These are phyloP conservation scores for Aspergillus phoenicis DNA, from an alignment of 2,329 filamentous ascomycete genomes.

Conservation along the genomic window DNA sequence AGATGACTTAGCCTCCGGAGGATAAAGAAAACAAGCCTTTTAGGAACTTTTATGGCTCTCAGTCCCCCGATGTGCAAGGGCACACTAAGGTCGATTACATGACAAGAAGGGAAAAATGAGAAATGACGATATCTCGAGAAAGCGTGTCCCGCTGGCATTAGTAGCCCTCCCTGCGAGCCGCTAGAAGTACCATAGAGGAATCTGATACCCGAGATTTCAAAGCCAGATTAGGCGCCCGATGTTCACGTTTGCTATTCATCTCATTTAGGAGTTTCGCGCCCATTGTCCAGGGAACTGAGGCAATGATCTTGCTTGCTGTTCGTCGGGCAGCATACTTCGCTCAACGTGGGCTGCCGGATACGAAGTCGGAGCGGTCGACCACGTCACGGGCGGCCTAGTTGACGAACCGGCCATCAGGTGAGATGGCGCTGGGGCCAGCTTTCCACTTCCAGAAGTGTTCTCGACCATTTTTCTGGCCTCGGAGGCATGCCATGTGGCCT, in stretches of 20 bases:
- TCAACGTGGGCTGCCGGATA: conserved; percentile 14
- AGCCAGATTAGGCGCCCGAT: background rate
- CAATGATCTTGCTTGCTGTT: conserved; percentile 18
- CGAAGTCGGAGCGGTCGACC: conserved; percentile 16
- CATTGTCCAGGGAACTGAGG: conserved; percentile 22
- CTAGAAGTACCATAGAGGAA: background rate
- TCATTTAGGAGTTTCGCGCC: conserved; percentile 15
- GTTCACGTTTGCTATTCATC: background rate
- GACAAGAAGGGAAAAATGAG: conserved; percentile 3
- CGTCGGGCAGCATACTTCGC: conserved; percentile 14
- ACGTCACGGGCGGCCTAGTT: conserved; percentile 16
- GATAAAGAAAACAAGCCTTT: background rate
- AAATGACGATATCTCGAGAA: background rate
- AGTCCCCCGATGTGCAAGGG: background rate
- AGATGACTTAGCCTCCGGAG: conserved; percentile 11
- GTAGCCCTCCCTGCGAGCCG: background rate
- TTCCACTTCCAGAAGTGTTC: background rate
- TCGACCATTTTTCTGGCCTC: conserved; percentile 17
- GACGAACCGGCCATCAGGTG: conserved; percentile 5
- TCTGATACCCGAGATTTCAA: background rate
- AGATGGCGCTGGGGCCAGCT: conserved; percentile 3
- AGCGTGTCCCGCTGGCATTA: background rate
- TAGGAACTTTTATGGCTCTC: conserved; percentile 2
- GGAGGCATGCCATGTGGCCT: conserved; percentile 15
- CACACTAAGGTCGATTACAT: background rate